A percentile compares a stretch with the other conserved stretches of the same genome.
These are phyloP conservation scores for Zychaea mexicana DNA, from an alignment of 371 early-diverging fungal species.

Conservation along the genomic window DNA sequence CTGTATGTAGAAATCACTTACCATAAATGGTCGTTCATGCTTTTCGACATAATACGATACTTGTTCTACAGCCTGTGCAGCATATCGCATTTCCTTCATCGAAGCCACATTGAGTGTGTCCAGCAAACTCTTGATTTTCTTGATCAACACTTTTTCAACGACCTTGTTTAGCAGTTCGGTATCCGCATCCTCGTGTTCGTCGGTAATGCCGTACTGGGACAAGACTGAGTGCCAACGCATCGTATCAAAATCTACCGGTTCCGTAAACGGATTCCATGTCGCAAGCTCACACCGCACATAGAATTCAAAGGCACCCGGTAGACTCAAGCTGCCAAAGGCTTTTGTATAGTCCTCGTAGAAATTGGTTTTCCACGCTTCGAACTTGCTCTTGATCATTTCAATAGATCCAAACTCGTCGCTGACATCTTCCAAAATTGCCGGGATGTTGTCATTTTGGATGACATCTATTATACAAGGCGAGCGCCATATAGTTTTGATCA, in stretches of 20 bases:
- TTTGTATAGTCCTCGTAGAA: slow-evolving; percentile 69
- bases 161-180: slow-evolving; percentile 57
- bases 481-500: too few relatives aligned
- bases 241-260: slow-evolving; percentile 49
- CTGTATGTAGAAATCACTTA: not conserved
- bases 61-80: slow-evolving; percentile 38
- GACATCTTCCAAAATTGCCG: slow-evolving; percentile 49
- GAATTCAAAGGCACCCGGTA: slow-evolving; percentile 74
- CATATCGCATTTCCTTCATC: slow-evolving; percentile 37
- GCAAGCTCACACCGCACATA: slow-evolving; percentile 67
- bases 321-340: slow-evolving; percentile 68
- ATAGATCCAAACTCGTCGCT: slow-evolving; percentile 58
- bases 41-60: slow-evolving; percentile 49
- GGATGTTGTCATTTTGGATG: slow-evolving; percentile 13
- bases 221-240: slow-evolving; percentile 58
- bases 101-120: slow-evolving; percentile 37
- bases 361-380: slow-evolving; percentile 67
- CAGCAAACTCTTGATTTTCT: slow-evolving; percentile 33
- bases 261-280: slow-evolving; percentile 61
- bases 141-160: slow-evolving; percentile 49
- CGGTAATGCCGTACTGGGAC: slow-evolving; percentile 47
- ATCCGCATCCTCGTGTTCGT: slow-evolving; percentile 56
- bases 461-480: too few relatives aligned
- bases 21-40: slow-evolving; percentile 30
- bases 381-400: slow-evolving; percentile 54